Base-by-base conservation (phyloP, 139 green algal genomes). In the Chlorella sp. region DNA sequence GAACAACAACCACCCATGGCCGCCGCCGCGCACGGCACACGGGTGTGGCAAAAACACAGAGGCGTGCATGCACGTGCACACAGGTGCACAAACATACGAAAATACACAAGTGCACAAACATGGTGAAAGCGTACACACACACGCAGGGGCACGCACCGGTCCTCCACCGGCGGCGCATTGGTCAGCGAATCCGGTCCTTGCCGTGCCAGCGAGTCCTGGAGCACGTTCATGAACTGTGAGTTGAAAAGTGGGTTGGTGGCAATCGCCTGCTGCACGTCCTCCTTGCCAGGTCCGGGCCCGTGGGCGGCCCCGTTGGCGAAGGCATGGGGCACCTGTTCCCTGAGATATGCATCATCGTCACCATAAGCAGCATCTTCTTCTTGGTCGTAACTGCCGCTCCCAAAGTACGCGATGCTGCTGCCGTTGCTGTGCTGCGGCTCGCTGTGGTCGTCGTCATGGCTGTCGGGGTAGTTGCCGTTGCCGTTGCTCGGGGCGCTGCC, bases 151-250 rank as follows among this genome's bases (percentile, higher is more conserved):
- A 22, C 84, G 26, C 61, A 90, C 86, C 86, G 77, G 1, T 76
- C 76, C 19, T 85, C 86, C 37, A 37, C 30, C 15, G 87, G 87
- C 40, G 61, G 77, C 66, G 78, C 66, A 0, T 0, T 81, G 37
- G 81, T 91, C 34, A 93, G 69, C 12, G 90, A 53, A 21, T 91
- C 73, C 16, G 36, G 30, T 11, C 90, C 90, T 81, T 93, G 86
- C 30, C 90, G 79, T 5, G 90, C 90, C 34, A 93, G 61, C 39
- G 76, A 86, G 39, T 66, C 30, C 61, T 86, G 87, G 37, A 90
- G 77, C 76, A 90, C 86, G 34, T 34, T 53, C 77, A 68, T 90
- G 86, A 89, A 89, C 71, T 89, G 85, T 1, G 19, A 16, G 42
- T 77, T 90, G 77, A 90, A 90, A 7, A 90, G 77, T 12, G 86